Percentiles rank a stretch among this genome's conserved stretches.
These are phyloP conservation scores for Annulohypoxylon moriforme DNA, from an alignment of 495 filamentous ascomycete species.

Conservation along the genomic window DNA sequence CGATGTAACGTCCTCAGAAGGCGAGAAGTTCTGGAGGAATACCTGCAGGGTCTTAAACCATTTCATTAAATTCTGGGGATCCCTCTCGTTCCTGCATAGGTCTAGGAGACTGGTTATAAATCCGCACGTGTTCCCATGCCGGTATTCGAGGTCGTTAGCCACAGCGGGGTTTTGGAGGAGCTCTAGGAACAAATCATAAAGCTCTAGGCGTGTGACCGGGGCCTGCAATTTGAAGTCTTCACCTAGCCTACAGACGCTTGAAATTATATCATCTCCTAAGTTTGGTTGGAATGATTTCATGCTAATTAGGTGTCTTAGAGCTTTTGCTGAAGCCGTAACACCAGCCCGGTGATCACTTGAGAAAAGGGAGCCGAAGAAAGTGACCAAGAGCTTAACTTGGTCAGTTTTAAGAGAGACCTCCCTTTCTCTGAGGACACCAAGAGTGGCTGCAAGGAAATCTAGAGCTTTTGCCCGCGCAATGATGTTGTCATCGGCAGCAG, in stretches of 20 bases:
- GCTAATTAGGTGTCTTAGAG: conserved; percentile 53
- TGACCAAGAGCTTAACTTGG: conserved; percentile 56
- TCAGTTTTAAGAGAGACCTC: conserved; percentile 51
- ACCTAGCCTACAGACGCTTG: conserved; percentile 56
- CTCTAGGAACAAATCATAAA: conserved; percentile 59
- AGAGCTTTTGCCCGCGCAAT: conserved; percentile 58
- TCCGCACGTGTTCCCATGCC: conserved; percentile 51
- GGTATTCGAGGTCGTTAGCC: conserved; percentile 54
- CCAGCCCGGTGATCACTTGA: conserved; percentile 63
- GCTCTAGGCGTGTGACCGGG: conserved; percentile 56
- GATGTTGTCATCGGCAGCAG: conserved; percentile 55
- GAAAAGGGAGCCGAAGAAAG: conserved; percentile 63
- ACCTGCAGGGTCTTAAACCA: conserved; percentile 58
- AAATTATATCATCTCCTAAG: conserved; percentile 55
- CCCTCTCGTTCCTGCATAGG: conserved; percentile 60
- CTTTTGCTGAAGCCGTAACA: conserved; percentile 60
- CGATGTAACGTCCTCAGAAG: conserved; percentile 54
- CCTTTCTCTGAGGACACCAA: conserved; percentile 53
- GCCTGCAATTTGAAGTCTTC: conserved; percentile 61
- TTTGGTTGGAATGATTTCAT: conserved; percentile 61
- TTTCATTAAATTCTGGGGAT: conserved; percentile 60
- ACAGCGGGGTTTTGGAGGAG: conserved; percentile 53
- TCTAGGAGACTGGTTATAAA: conserved; percentile 56
- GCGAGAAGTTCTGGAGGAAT: conserved; percentile 54
- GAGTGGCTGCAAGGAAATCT: conserved; percentile 58